A percentile compares a stretch with the other conserved stretches of the same genome.
Evolutionary conservation across 345 rosid genomes (phyloP).

Genomic region (Pelargonium nanum): DNA sequence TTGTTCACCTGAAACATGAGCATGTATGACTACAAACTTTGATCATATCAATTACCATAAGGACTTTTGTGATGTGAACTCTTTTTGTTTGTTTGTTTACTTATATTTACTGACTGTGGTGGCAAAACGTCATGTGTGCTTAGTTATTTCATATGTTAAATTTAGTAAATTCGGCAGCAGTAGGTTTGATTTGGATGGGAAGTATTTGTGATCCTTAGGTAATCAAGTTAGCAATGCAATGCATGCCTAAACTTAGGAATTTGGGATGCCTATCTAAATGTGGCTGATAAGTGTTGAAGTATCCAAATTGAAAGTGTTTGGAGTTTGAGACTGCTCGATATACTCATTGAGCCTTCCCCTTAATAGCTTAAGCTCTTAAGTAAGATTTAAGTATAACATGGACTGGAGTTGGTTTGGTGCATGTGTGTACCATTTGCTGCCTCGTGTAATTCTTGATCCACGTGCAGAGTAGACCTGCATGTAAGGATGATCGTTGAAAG

Average conservation of each 20-base stretch:
- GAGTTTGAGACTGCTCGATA: too few species aligned
- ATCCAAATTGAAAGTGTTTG: too few species aligned
- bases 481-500: too few species aligned
- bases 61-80: not conserved
- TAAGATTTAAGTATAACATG: too few species aligned
- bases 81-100: not conserved
- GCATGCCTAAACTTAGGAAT: not conserved
- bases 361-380: too few species aligned
- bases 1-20: constrained; percentile 55
- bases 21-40: constrained; percentile 41
- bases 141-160: not conserved
- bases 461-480: too few species aligned
- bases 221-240: not conserved
- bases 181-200: not conserved
- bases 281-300: too few species aligned
- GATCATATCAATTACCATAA: not conserved
- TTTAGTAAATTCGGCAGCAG: not conserved
- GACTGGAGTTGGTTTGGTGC: too few species aligned
- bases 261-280: not conserved
- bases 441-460: too few species aligned
- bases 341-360: too few species aligned
- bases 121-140: not conserved
- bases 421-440: too few species aligned
- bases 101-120: not conserved
- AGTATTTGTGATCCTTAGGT: not conserved